Conservation (phyloP, 2,329 filamentous ascomycete genomes). For the Fusarium subtropicale region DNA sequence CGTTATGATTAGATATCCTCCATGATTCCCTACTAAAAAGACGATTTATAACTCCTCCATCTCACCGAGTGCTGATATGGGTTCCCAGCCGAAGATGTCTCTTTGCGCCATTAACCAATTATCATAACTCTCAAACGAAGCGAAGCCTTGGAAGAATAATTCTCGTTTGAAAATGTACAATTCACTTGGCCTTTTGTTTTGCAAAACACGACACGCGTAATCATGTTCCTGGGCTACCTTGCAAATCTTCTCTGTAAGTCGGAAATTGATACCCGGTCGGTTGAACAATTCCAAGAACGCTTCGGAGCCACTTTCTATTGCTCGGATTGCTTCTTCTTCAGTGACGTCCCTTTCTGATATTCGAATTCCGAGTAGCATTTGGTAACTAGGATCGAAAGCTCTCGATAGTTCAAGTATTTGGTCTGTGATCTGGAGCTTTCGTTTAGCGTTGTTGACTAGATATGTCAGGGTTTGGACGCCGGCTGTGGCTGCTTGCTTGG, state of each 20-base stretch:
- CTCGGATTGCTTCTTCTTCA: background rate
- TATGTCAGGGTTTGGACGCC: background rate
- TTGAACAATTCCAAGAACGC: background rate
- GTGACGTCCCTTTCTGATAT: background rate
- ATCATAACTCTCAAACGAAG: background rate
- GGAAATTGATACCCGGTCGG: background rate
- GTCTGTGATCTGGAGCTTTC: background rate
- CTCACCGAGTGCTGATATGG: background rate
- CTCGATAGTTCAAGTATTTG: background rate
- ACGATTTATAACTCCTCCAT: background rate
- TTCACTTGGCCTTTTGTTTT: background rate
- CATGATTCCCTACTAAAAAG: background rate
- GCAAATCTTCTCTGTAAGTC: background rate
- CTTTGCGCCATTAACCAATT: background rate
- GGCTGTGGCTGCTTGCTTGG: background rate
- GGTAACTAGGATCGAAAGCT: background rate
- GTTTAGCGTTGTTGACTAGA: background rate
- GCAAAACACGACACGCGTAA: accelerated
- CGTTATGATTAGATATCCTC: background rate
- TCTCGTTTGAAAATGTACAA: background rate
- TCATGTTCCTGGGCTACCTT: background rate
- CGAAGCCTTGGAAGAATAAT: background rate
- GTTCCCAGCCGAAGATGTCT: background rate
- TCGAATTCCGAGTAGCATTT: background rate
- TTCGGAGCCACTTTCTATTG: background rate